Evolutionary conservation across 768 basidiomycete genomes (phyloP).

Genomic region (Lyophyllum atratum): DNA sequence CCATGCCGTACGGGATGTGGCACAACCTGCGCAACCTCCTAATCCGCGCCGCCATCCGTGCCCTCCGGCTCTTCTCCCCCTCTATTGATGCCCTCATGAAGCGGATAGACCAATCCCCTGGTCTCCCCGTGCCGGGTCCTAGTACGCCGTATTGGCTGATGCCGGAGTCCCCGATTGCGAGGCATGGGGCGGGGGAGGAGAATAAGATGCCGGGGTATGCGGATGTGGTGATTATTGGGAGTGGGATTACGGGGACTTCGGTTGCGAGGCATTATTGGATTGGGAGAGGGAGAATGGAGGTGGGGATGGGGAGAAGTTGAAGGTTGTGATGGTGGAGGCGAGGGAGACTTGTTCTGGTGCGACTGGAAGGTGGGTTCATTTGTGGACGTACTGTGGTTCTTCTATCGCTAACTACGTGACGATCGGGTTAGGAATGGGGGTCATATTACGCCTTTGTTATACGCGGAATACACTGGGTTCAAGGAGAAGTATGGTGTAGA

Average conservation of each 20-base stretch:
- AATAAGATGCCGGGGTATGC: slow-evolving; percentile 43
- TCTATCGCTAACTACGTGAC: not conserved
- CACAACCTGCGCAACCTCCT: slow-evolving; percentile 18
- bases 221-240: slow-evolving; percentile 74
- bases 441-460: slow-evolving; percentile 61
- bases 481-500: slow-evolving; percentile 46
- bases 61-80: slow-evolving; percentile 21
- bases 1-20: slow-evolving; percentile 1
- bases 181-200: slow-evolving; percentile 26
- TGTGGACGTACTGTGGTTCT: not conserved
- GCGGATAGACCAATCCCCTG: slow-evolving; percentile 44
- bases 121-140: slow-evolving; percentile 56
- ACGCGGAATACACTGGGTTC: slow-evolving; percentile 56
- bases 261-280: slow-evolving; percentile 55
- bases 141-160: slow-evolving; percentile 66
- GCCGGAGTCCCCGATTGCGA: slow-evolving; percentile 50
- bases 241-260: slow-evolving; percentile 74
- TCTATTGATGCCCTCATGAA: slow-evolving; percentile 23
- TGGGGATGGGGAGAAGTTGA: slow-evolving; percentile 29
- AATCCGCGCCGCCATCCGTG: slow-evolving; percentile 17
- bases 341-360: slow-evolving; percentile 76
- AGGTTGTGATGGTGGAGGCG: slow-evolving; percentile 80
- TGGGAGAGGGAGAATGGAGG: slow-evolving; percentile 20
- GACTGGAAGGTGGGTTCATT: slow-evolving; percentile 59
- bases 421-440: slow-evolving; percentile 60